These are phyloP conservation scores for Lactarius indigo DNA, from an alignment of 768 basidiomycete genomes.

Conservation along the genomic window DNA sequence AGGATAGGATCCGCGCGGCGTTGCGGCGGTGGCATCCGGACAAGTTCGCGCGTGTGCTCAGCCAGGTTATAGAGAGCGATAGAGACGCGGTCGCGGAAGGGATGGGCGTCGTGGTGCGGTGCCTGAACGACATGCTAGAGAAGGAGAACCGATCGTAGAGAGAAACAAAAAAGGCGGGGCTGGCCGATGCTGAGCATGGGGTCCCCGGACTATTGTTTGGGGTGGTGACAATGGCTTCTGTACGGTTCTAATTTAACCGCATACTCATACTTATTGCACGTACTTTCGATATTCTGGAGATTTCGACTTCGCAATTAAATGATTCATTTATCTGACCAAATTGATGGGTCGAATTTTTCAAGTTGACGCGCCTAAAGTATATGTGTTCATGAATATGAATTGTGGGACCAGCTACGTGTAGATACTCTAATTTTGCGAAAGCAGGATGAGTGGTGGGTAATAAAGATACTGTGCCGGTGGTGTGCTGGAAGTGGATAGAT, in stretches of 20 bases:
- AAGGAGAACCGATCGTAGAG: constrained; percentile 8
- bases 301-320: constrained; percentile 6
- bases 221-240: neutral
- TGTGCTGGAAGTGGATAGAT: neutral
- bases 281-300: constrained; percentile 10
- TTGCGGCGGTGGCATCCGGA: constrained; percentile 83
- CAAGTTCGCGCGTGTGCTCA: constrained; percentile 57
- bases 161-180: neutral
- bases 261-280: constrained; percentile 8
- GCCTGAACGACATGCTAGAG: constrained; percentile 23
- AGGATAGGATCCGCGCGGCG: constrained; percentile 63
- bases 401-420: constrained; percentile 12
- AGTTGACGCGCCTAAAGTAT: constrained; percentile 1
- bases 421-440: constrained; percentile 24
- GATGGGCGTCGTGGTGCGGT: constrained; percentile 62
- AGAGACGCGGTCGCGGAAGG: constrained; percentile 53
- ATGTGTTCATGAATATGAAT: constrained; percentile 10
- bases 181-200: constrained; percentile 14
- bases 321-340: constrained; percentile 2
- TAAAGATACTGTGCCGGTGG: constrained; percentile 18
- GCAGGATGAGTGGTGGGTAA: constrained; percentile 25
- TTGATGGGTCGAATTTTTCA: neutral
- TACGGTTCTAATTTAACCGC: constrained; percentile 1
- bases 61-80: constrained; percentile 51
- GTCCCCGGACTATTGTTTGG: constrained; percentile 3